These are phyloP conservation scores for Galerina marginata DNA, from an alignment of 768 basidiomycete species.

Conservation along the genomic window DNA sequence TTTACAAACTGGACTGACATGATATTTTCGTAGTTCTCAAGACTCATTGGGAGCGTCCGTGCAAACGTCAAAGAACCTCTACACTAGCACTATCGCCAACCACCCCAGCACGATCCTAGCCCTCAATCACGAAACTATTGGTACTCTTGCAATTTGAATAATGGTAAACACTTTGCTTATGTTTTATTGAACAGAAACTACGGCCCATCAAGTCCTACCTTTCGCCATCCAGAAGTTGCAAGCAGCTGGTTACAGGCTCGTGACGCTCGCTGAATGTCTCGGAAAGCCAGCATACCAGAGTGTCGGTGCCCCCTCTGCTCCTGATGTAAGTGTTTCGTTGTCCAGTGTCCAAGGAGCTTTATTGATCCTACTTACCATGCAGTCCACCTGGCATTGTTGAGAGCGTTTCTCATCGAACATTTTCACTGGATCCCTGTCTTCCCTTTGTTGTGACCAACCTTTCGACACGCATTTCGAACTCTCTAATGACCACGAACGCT, in stretches of 20 bases:
- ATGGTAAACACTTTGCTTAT: not conserved
- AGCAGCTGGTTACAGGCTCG: conserved; percentile 46
- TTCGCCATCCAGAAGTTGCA: conserved; percentile 41
- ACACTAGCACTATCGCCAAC: conserved; percentile 28
- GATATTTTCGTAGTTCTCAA: conserved; percentile 34
- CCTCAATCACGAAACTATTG: conserved; percentile 45
- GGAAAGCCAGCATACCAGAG: conserved; percentile 42
- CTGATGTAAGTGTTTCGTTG: conserved; percentile 8
- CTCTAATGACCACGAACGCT: no score
- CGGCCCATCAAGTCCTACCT: conserved; percentile 15
- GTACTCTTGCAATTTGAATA: conserved; percentile 14
- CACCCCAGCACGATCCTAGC: conserved; percentile 43
- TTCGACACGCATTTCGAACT: not conserved
- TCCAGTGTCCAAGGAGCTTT: not conserved
- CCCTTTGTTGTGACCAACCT: not conserved
- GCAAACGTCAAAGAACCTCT: conserved; percentile 34
- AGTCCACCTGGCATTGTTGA: conserved; percentile 34
- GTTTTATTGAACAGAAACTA: conserved; percentile 10
- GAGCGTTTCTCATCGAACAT: not conserved
- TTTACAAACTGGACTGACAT: not conserved
- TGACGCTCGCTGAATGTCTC: conserved; percentile 49
- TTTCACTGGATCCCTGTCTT: not conserved
- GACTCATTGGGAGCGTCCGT: conserved; percentile 41
- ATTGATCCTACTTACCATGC: not conserved
- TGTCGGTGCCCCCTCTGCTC: conserved; percentile 31